phyloP scores from a whole-genome alignment of 2,329 filamentous ascomycete genomes.

The Trichoderma atrobrunneum region DNA sequence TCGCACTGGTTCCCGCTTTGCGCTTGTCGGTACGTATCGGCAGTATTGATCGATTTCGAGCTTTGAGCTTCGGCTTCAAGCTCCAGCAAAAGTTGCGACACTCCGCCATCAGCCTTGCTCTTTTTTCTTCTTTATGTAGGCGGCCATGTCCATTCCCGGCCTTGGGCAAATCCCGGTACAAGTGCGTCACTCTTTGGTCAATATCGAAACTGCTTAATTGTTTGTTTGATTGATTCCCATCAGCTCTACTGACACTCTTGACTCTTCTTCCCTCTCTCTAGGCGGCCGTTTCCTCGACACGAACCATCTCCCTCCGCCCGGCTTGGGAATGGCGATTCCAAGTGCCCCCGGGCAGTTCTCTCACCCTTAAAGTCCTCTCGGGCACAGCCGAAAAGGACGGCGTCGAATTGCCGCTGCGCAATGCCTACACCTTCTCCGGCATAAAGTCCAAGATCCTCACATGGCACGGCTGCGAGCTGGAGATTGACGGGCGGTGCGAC shows the following conservation, averaged over 20 bases:
- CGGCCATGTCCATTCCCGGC: constrained; percentile 68
- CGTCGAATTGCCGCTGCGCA: constrained; percentile 81
- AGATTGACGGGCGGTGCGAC: constrained; percentile 64
- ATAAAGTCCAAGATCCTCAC: constrained; percentile 86
- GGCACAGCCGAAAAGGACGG: constrained; percentile 93
- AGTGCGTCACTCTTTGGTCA: constrained; percentile 38
- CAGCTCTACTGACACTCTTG: not conserved
- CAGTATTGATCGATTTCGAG: not conserved
- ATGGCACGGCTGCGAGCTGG: constrained; percentile 85
- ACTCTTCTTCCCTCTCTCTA: constrained; percentile 21
- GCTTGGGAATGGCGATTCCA: constrained; percentile 79
- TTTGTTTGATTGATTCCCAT: not conserved
- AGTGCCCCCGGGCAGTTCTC: constrained; percentile 50
- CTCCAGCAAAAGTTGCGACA: not conserved
- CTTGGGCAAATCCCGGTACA: constrained; percentile 64
- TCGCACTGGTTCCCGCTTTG: not conserved
- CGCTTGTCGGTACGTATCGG: not conserved
- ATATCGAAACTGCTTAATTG: not conserved
- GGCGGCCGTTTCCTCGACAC: constrained; percentile 41
- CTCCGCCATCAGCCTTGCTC: not conserved
- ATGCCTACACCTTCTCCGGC: constrained; percentile 76
- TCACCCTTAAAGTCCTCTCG: constrained; percentile 61
- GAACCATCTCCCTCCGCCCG: constrained; percentile 53
- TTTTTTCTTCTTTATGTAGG: constrained; percentile 33
- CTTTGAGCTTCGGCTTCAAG: not conserved